phyloP scores from a whole-genome alignment of 2,329 filamentous ascomycete genomes.

The Phoma herbarum region DNA sequence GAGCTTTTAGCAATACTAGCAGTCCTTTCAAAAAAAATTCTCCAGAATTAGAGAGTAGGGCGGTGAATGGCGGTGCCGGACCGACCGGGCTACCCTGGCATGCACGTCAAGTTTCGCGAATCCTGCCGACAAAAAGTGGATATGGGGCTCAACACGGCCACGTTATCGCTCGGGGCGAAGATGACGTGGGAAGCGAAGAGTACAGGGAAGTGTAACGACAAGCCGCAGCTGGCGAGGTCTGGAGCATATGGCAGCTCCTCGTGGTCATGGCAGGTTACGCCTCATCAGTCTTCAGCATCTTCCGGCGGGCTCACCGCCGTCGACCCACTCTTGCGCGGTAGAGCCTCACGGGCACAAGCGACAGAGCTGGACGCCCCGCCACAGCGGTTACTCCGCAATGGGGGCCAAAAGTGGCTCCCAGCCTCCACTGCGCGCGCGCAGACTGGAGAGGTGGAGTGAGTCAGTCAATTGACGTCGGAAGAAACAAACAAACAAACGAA shows the following conservation, averaged over 20 bases:
- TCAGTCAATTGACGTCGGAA: not conserved
- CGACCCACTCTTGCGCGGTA: constrained; percentile 11
- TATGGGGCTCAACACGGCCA: constrained; percentile 16
- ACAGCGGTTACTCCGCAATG: constrained; percentile 10
- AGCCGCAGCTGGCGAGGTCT: not conserved
- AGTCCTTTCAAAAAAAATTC: constrained; percentile 14
- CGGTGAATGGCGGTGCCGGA: constrained; percentile 14
- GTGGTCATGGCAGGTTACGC: not conserved
- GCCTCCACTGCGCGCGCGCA: constrained; percentile 13
- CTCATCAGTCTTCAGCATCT: not conserved
- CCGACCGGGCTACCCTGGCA: constrained; percentile 13
- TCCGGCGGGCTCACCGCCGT: constrained; percentile 9
- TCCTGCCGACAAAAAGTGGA: constrained; percentile 21
- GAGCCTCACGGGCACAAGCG: constrained; percentile 24
- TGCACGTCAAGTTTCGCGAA: constrained; percentile 10
- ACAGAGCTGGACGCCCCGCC: constrained; percentile 14
- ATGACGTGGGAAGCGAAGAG: constrained; percentile 6
- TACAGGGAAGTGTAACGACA: not conserved
- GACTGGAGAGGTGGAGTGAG: not conserved
- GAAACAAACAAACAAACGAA: not conserved
- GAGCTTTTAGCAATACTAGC: constrained; percentile 13
- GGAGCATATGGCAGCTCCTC: not conserved
- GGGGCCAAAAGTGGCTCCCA: constrained; percentile 7
- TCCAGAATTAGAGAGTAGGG: constrained; percentile 6
- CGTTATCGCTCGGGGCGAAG: not conserved